phyloP scores from a whole-genome alignment of 805 yeast genomes.

The Ogataea naganishii region DNA sequence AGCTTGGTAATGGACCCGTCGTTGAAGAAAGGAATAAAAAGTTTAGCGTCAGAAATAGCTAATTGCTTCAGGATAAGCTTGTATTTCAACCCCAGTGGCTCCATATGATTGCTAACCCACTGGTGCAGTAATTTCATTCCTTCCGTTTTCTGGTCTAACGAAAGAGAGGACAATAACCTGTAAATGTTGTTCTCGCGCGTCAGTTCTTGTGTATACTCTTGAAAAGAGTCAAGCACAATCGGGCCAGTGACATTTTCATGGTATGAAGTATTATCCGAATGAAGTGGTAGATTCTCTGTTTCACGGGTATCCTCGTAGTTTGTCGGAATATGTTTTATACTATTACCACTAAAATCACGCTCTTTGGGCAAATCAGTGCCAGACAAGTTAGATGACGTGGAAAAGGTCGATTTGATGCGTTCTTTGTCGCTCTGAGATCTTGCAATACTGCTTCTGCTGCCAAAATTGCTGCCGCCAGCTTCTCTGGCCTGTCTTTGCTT shows the following conservation, averaged over 20 bases:
- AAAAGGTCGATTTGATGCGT: background rate
- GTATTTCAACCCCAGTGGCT: constrained; percentile 12
- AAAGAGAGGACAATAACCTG: constrained; percentile 16
- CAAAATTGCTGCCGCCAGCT: constrained; percentile 22
- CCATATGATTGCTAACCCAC: constrained; percentile 1
- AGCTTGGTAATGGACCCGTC: no score
- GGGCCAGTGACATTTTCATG: constrained; percentile 11
- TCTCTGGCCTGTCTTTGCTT: constrained; percentile 27
- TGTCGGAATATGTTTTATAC: background rate
- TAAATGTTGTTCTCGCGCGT: constrained; percentile 13
- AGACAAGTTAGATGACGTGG: background rate
- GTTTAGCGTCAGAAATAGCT: constrained; percentile 13
- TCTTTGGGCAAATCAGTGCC: background rate
- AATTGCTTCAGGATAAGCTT: constrained; percentile 15
- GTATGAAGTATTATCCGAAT: constrained; percentile 4
- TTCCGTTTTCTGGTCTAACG: constrained; percentile 10
- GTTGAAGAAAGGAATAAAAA: constrained; percentile 14
- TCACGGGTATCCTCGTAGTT: background rate
- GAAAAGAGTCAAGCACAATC: no score
- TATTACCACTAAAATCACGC: background rate
- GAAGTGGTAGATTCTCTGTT: background rate
- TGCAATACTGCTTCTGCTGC: constrained; percentile 13
- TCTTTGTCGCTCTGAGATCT: constrained; percentile 9
- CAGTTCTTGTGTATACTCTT: constrained; percentile 12
- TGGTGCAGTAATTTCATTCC: constrained; percentile 9